Conservation (phyloP, 345 rosid genomes). For the Abelmoschus esculentus region DNA sequence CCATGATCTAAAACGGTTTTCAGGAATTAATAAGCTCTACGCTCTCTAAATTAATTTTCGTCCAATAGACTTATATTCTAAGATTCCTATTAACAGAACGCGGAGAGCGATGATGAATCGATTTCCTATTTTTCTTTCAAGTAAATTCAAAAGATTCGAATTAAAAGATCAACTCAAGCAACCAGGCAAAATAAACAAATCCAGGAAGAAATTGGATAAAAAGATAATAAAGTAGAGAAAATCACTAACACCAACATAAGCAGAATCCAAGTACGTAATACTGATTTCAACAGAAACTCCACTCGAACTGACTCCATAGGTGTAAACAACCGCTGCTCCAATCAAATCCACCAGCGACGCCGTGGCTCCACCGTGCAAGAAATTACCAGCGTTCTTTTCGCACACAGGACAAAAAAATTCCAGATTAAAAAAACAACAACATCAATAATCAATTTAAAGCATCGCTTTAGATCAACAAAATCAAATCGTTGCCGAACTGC, state of each 20-base stretch:
- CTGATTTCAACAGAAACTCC: slow-evolving; percentile 91
- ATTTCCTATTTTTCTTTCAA: background rate
- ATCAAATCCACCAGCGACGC: slow-evolving; percentile 79
- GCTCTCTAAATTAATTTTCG: background rate
- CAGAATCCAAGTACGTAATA: slow-evolving; percentile 82
- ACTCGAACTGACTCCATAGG: slow-evolving; percentile 33
- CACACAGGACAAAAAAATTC: background rate
- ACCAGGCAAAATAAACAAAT: background rate
- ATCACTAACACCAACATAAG: slow-evolving; percentile 50
- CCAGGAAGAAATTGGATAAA: background rate
- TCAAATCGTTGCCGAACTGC: background rate
- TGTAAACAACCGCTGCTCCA: slow-evolving; percentile 64
- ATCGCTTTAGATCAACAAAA: background rate
- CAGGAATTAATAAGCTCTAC: background rate
- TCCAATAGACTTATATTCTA: background rate
- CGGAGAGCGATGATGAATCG: background rate
- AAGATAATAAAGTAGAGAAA: background rate
- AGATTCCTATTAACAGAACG: background rate
- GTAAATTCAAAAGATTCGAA: background rate
- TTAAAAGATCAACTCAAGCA: background rate
- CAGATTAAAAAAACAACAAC: background rate
- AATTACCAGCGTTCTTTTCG: slow-evolving; percentile 66
- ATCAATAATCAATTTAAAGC: slow-evolving; percentile 7
- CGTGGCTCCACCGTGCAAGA: slow-evolving; percentile 96
- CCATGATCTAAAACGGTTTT: background rate